Evolutionary conservation across 2,329 filamentous ascomycete species (phyloP).

Genomic region (Magnaporthales sp.): DNA sequence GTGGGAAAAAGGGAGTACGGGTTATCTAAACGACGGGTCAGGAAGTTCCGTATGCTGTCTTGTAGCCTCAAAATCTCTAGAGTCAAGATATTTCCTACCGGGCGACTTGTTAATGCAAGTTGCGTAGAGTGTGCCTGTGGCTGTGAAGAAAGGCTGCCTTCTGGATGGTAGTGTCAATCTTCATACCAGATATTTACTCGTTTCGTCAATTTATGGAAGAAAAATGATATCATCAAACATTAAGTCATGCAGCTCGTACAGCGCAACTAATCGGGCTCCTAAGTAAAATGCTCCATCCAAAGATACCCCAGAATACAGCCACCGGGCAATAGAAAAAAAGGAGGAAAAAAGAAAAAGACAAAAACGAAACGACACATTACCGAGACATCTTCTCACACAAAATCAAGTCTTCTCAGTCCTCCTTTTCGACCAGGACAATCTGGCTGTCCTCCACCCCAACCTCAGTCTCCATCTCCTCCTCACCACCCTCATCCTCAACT

Average conservation of each 20-base stretch:
- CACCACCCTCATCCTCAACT: slow-evolving; percentile 35
- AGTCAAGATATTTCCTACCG: not conserved
- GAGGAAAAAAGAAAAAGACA: not conserved
- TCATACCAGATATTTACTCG: not conserved
- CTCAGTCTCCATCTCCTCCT: slow-evolving; percentile 19
- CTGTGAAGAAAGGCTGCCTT: not conserved
- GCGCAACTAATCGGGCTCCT: not conserved
- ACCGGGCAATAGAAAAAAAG: not conserved
- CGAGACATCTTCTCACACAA: not conserved
- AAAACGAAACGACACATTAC: not conserved
- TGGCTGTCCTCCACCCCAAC: not conserved
- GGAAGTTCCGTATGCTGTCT: not conserved
- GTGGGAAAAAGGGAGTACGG: not conserved
- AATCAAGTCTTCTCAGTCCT: not conserved
- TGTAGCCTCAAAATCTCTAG: not conserved
- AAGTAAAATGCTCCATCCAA: not conserved
- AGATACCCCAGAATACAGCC: not conserved
- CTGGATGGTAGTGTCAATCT: too few species aligned
- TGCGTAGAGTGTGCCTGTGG: not conserved
- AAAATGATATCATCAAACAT: not conserved
- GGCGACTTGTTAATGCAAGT: not conserved
- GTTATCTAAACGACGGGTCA: not conserved
- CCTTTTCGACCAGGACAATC: not conserved
- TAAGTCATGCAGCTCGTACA: not conserved
- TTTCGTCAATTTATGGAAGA: not conserved